Percentiles rank a stretch among this genome's conserved stretches.
These are phyloP conservation scores for Phytophthora idaei DNA, from an alignment of 352 stramenopile species.

Conservation along the genomic window DNA sequence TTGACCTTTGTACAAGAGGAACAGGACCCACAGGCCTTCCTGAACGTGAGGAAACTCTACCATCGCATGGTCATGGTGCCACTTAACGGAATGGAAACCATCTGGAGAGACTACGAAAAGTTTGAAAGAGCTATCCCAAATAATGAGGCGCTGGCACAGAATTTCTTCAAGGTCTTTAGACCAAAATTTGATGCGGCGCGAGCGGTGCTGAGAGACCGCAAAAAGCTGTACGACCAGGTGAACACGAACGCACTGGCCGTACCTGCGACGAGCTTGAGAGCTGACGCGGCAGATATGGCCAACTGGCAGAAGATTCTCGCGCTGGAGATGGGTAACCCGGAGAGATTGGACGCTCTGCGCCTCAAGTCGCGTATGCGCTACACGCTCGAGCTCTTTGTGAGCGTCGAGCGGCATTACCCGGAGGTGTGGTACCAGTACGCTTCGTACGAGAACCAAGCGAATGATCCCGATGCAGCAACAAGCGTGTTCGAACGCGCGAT, in stretches of 20 bases:
- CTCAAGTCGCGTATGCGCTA: slow-evolving; percentile 84
- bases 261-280: slow-evolving; percentile 38
- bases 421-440: slow-evolving; percentile 90
- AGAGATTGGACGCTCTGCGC: slow-evolving; percentile 78
- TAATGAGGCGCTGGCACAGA: slow-evolving; percentile 84
- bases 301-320: slow-evolving; percentile 82
- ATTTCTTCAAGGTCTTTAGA: slow-evolving; percentile 90
- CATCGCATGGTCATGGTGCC: slow-evolving; percentile 82
- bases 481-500: slow-evolving; percentile 74
- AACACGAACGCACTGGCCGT: slow-evolving; percentile 77
- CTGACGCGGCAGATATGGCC: slow-evolving; percentile 59
- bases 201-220: slow-evolving; percentile 81
- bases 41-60: slow-evolving; percentile 84
- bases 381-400: slow-evolving; percentile 84
- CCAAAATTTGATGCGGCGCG: slow-evolving; percentile 84
- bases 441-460: slow-evolving; percentile 77
- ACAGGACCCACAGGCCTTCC: slow-evolving; percentile 70
- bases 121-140: slow-evolving; percentile 89
- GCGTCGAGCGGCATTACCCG: slow-evolving; percentile 74
- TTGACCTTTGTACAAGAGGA: slow-evolving; percentile 82
- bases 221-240: slow-evolving; percentile 81
- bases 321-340: slow-evolving; percentile 81
- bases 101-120: slow-evolving; percentile 90
- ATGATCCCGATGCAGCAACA: slow-evolving; percentile 71
- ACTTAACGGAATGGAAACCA: slow-evolving; percentile 76